Base-by-base conservation (phyloP, 164 flowering plant species). In the Vitis amurensis region DNA sequence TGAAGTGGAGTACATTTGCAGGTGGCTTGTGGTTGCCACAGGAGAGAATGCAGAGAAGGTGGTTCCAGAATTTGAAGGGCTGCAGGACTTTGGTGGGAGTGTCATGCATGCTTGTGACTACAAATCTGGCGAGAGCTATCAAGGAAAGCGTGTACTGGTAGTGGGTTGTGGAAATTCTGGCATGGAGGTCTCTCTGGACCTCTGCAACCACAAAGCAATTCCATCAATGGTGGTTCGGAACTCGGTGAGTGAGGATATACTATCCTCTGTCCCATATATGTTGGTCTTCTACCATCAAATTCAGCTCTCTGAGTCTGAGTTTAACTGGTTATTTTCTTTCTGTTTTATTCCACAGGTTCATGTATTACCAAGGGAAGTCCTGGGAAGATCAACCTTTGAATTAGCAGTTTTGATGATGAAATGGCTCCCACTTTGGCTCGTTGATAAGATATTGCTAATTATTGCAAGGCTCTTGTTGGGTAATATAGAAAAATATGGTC, bases 141-240 rank as follows among this genome's bases (percentile, higher is more conserved):
- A 71, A 1, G 93, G 89, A 3, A 80, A 86, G 76, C 66, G 64
- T 2, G 94, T 91, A 0, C 74, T 91, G 1, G 97, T 91, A 0
- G 91, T 91, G 7, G 97, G 97, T 3, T 90, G 93, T 71, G 93
- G 97, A 2, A 91, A 91, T 73, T 91, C 97, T 0, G 97, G 97
- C 68, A 91, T 91, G 97, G 97, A 91, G 69, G 76, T 90, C 7
- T 80, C 85, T 53, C 87, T 89, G 57, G 97, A 91, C 72, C 88
- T 91, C 53, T 86, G 88, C 79, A 84, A 88, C 69, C 85, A 89
- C 80, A 75, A 87, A 73, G 93, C 93, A 27, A 27, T 17, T 8
- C 93, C 97, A 23, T 76, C 85, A 1, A 86, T 90, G 82, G 91
- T 87, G 8, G 91, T 88, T 65, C 84, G 93, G 10, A 81, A 78